These are phyloP conservation scores for Raddia guianensis DNA, from an alignment of 176 grass and related monocot genomes.

Conservation along the genomic window DNA sequence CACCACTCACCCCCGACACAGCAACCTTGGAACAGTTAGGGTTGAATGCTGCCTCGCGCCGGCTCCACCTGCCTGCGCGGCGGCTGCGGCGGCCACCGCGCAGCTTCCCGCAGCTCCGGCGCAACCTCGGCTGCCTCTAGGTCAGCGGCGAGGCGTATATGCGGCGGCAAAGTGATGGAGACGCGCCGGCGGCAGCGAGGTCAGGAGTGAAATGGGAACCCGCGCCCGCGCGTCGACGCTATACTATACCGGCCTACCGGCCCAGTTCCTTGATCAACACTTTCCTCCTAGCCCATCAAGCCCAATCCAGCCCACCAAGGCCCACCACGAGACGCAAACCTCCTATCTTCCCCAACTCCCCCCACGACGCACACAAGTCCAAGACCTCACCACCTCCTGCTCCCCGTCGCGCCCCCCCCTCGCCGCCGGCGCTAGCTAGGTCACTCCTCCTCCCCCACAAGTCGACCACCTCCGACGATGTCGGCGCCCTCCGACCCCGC, in stretches of 20 bases:
- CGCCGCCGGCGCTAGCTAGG: slow-evolving; percentile 43
- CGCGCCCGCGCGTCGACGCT: no score
- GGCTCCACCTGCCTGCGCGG: no score
- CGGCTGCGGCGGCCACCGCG: no score
- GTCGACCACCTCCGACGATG: slow-evolving; percentile 37
- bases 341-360: neutral
- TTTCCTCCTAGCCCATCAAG: neutral
- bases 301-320: neutral
- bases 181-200: neutral
- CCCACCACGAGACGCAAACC: neutral
- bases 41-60: no score
- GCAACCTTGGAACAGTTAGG: no score
- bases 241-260: neutral
- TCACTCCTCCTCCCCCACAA: neutral
- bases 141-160: no score
- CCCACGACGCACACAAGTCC: slow-evolving; percentile 16
- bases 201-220: no score
- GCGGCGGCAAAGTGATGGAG: neutral
- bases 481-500: slow-evolving; percentile 44
- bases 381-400: slow-evolving; percentile 25
- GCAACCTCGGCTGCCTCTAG: neutral
- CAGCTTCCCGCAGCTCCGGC: no score
- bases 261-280: neutral
- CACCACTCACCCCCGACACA: no score
- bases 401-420: neutral